phyloP scores from a whole-genome alignment of 2,329 filamentous ascomycete genomes.

The Pyrenochaeta sp. region DNA sequence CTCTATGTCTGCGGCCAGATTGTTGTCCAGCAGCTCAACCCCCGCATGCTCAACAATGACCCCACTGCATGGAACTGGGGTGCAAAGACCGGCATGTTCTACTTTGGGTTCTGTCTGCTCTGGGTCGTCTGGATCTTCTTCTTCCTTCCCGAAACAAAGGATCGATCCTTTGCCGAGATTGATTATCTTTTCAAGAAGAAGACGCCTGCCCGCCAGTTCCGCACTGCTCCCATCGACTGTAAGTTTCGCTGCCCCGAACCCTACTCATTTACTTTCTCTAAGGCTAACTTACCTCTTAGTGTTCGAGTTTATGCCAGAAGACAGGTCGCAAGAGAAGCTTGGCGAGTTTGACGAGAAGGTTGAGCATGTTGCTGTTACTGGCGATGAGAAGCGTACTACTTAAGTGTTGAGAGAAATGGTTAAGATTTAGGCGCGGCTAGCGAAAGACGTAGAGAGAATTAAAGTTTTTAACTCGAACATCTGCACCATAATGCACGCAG shows the following conservation, averaged over 20 bases:
- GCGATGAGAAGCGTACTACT: not conserved
- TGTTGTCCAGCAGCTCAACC: slow-evolving; percentile 19
- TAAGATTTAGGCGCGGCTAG: too few relatives aligned
- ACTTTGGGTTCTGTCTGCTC: slow-evolving; percentile 23
- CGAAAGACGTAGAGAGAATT: too few relatives aligned
- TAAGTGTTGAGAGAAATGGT: not conserved
- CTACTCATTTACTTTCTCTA: not conserved
- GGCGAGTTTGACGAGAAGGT: not conserved
- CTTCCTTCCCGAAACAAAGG: slow-evolving; percentile 47
- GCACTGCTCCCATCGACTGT: slow-evolving; percentile 14
- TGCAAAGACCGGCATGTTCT: slow-evolving; percentile 18
- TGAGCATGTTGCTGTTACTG: not conserved
- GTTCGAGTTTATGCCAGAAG: slow-evolving; percentile 19
- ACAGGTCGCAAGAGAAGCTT: slow-evolving; percentile 8
- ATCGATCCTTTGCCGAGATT: slow-evolving; percentile 47
- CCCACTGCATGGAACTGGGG: slow-evolving; percentile 19
- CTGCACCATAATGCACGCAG: too few relatives aligned
- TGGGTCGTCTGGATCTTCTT: slow-evolving; percentile 43
- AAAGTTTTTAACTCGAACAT: too few relatives aligned
- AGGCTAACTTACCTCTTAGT: slow-evolving; percentile 13
- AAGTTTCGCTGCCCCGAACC: slow-evolving; percentile 6
- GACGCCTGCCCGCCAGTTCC: slow-evolving; percentile 17
- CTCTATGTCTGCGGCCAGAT: slow-evolving; percentile 48
- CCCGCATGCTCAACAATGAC: slow-evolving; percentile 18
- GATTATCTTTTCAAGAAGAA: slow-evolving; percentile 47